Base-by-base conservation (phyloP, 2,329 filamentous ascomycete genomes). In the Sphaceloma murrayae region DNA sequence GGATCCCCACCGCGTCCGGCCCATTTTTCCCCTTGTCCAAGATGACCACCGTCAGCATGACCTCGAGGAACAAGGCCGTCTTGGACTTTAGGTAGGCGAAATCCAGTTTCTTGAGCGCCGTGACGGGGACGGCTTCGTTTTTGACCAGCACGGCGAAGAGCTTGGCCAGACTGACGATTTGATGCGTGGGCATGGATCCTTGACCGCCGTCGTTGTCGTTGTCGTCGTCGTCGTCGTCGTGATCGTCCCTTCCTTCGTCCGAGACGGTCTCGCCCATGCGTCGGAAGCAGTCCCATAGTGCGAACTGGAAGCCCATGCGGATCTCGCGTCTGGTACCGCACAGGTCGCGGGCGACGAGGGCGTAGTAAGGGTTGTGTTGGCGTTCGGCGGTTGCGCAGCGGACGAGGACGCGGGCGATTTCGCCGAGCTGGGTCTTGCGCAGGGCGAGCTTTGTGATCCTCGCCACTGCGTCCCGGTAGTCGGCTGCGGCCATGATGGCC, bases 291-390 rank as follows among this genome's bases (percentile, higher is more conserved):
- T 83, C 85, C 80, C 88, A 94, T 1, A 96, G 68, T 5, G 81
- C 77, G 55, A 89, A 87, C 58, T 91, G 85, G 58, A 96, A 93
- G 1, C 85, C 80, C 52, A 93, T 73, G 54, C 79, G 78, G 52
- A 78, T 43, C 18, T 54, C 48, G 11, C 42, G 78, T 24, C 30
- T 78, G 48, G 88, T 84, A 3, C 70, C 69, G 56, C 87, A 93
- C 6, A 95, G 72, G 51, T 80, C 80, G 36, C 76, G 77, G 7
- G 86, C 87, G 27, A 98, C 80, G 1, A 94, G 69, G 0, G 85
- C 84, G 59, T 98, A 98, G 65, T 94, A 98, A 0, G 84, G 85
- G 56, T 98, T 98, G 63, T 95, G 94, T 1, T 72, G 71, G 46
- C 80, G 71, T 64, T 96, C 91, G 2, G 82, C 81, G 32, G 85